Evolutionary conservation across 192 early-diverging fungal species (phyloP), one percentile per base, ranked within the genome.

Genomic region (Allomyces arbusculus): DNA sequence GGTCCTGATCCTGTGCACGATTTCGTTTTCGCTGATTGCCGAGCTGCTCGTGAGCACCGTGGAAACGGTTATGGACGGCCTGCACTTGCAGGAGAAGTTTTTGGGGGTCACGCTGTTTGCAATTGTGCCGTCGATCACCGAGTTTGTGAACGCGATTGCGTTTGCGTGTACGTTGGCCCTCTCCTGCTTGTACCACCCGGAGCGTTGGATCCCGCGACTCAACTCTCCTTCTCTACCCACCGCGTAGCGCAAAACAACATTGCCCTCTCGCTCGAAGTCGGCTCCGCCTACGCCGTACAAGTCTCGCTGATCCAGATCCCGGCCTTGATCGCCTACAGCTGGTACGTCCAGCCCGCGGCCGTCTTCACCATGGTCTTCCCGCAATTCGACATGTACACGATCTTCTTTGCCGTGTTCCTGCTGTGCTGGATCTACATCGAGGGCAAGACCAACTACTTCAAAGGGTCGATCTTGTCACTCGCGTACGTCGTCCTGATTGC

Each of bases 391-490:
- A 67, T 86, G 65, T 74, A 72, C 70, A 78, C 74, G 68, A 80
- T 70, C 68, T 80, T 68, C 24, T 86, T 68, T 77, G 87, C 68
- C 45, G 84, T 87, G 50, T 86, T 87, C 71, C 72, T 89, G 67
- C 78, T 92, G 62, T 92, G 90, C 12, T 94, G 94, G 69, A 87
- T 94, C 20, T 94, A 93, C 75, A 87, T 89, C 66, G 95, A 98
- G 75, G 93, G 93, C 69, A 94, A 89, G 74, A 78, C 84, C 62
- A 95, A 98, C 76, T 95, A 98, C 77, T 98, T 98, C 73, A 95
- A 98, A 77, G 95, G 93, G 9, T 58, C 50, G 9, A 58, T 58
- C 20, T n/a, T 58, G 50, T 20, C 50, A 3, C 20, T n/a, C 16
- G 50, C 50, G 50, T 58, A 58, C 50, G 50, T 58, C 16, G 50